Base-by-base conservation (phyloP, 2,329 filamentous ascomycete genomes). In the Microsporum ferrugineum region DNA sequence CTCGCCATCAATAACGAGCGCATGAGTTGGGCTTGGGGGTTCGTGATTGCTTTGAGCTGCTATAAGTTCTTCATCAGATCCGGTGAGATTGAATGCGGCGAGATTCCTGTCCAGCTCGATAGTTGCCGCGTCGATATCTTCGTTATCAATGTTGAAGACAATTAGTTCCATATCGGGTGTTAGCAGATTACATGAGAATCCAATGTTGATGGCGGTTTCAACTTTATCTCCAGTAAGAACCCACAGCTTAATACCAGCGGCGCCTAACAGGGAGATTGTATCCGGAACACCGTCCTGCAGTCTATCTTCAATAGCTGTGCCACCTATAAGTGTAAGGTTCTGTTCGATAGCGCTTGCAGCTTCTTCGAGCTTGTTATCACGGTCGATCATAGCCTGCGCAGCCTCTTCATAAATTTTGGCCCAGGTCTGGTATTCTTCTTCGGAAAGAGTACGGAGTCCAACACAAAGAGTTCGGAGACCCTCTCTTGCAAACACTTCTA, bases 141-240 rank as follows among this genome's bases (percentile, higher is more conserved):
- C 87, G 65, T 95, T 89, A 0, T 88, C 83, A 34, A 94, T 82
- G 71, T 95, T 95, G 67, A 99, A 81, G 57, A 95, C 84, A 65
- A 99, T 88, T 64, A 99, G 79, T 67, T 99, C 94, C 94, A 99
- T 96, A 67, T 96, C 89, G 73, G 96, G 99, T 75, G 92, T 91
- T 60, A 99, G 83, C 36, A 99, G 81, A 68, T 99, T 99, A 79
- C 95, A 99, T 8, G 95, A 99, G 76, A 97, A 99, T 1, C 94
- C 94, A 71, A 99, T 99, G 77, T 99, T 99, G 84, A 99, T 99
- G 62, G 95, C 94, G 29, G 94, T 99, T 76, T 99, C 94, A 36
- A 97, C 92, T 76, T 97, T 99, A 80, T 99, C 94, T 65, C 95
- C 94, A 12, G 94, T 99, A 65, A 99, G 78, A 60, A 99, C 94